Base-by-base conservation (phyloP, 768 basidiomycete genomes). In the Podaxis sp. region DNA sequence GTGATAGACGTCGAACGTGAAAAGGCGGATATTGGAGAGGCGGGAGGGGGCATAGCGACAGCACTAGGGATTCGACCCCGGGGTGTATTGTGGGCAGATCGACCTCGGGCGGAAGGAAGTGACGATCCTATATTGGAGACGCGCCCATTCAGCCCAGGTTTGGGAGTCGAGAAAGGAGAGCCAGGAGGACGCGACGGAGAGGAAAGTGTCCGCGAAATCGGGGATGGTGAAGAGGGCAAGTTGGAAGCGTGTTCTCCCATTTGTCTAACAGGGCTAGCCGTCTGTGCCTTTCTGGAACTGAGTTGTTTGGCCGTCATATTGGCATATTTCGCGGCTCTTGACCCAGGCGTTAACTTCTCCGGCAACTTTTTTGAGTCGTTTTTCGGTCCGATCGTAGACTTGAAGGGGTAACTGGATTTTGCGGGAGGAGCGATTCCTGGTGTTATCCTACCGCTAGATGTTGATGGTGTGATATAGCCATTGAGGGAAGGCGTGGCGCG, bases 291-390 rank as follows among this genome's bases (percentile, higher is more conserved):
- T 54, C 81, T 82, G 23, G 77, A 81, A 68, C 72, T 84, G 61
- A 95, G 80, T 65, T 93, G 90, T 68, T 88, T 85, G 0, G 93
- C 93, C 1, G 91, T 95, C 83, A 94, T 85, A 14, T 86, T 85
- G 35, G 89, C 77, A 69, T 94, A 95, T 71, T 88, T 90, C 46
- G 90, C 89, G 9, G 93, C 93, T 48, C 93, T 79, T 2, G 92
- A 92, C 2, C 93, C 93, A 5, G 86, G 86, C 2, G 93, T 92
- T 61, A 95, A 86, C 65, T 76, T 74, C 68, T 76, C 72, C 5
- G 72, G 65, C 23, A 75, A 72, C 61, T 51, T 46, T n/a, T 71
- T 66, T 57, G 77, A 59, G 55, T 71, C 64, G 62, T 67, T 69
- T 59, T 70, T 61, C 56, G 72, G 72, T 11, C 70, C 59, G 13